phyloP scores from a whole-genome alignment of 345 rosid genomes.

The Acer campestre region DNA sequence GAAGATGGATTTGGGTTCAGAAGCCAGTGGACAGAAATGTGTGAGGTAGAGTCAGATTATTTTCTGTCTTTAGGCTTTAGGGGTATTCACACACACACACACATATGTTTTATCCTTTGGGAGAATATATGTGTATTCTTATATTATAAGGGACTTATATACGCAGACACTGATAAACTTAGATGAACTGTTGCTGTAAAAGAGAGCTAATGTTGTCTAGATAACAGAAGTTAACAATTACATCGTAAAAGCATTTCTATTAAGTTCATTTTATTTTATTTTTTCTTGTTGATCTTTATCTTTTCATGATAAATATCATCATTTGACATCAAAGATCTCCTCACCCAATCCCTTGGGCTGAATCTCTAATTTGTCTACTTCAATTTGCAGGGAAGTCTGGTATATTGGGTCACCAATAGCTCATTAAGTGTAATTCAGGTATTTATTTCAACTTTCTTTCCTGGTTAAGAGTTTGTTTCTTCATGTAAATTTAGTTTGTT shows the following conservation, averaged over 20 bases:
- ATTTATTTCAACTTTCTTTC: slow-evolving; percentile 16
- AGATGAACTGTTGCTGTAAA: neutral
- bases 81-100: neutral
- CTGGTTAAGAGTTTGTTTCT: neutral
- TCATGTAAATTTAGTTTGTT: neutral
- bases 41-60: neutral
- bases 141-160: neutral
- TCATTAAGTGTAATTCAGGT: slow-evolving; percentile 81
- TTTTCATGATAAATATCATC: neutral
- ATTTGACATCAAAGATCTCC: neutral
- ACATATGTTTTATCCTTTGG: too few species aligned
- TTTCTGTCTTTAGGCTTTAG: neutral
- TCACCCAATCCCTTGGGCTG: neutral
- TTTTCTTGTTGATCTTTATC: neutral
- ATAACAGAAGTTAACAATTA: neutral
- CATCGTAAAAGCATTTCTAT: neutral
- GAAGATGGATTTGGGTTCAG: neutral
- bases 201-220: neutral
- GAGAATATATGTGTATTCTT: neutral
- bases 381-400: slow-evolving; percentile 77
- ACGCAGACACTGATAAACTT: neutral
- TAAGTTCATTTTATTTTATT: neutral
- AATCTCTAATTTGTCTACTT: slow-evolving; percentile 25
- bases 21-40: neutral
- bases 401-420: slow-evolving; percentile 87